Percentiles rank a stretch among this genome's conserved stretches.
Evolutionary conservation across 176 grass and related monocot genomes (phyloP).

Genomic region (Cenchrus purpureus): DNA sequence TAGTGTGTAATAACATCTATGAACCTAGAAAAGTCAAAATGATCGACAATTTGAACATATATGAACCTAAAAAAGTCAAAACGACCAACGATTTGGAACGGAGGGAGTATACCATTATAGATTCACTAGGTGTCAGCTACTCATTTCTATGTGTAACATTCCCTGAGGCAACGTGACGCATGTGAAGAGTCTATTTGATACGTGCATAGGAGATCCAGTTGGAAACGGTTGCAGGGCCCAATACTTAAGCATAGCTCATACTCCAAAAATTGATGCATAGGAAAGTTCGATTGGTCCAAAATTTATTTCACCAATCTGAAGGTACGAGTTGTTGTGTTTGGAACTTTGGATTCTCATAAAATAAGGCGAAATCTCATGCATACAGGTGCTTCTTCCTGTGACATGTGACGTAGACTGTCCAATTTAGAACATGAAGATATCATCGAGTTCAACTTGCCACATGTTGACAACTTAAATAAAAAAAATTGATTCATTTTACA

Average conservation of each 20-base stretch:
- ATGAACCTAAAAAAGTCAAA: too few relatives aligned
- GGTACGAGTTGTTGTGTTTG: neutral
- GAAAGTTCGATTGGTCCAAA: neutral
- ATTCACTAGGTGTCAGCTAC: neutral
- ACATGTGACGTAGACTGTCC: neutral
- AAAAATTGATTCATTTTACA: neutral
- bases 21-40: too few relatives aligned
- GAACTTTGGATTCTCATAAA: neutral
- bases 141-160: constrained; percentile 1
- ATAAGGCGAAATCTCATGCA: neutral
- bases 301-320: neutral
- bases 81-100: too few relatives aligned
- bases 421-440: neutral
- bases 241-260: constrained; percentile 6
- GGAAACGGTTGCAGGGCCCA: neutral
- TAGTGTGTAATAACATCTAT: too few relatives aligned
- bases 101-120: neutral
- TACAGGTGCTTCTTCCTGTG: neutral
- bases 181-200: constrained; percentile 28
- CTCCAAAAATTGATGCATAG: neutral
- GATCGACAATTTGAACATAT: too few relatives aligned
- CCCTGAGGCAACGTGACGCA: neutral
- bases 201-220: neutral
- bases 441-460: neutral
- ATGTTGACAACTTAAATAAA: neutral